Evolutionary conservation across 768 basidiomycete genomes (phyloP).

Genomic region (Rhodotorula paludigena): DNA sequence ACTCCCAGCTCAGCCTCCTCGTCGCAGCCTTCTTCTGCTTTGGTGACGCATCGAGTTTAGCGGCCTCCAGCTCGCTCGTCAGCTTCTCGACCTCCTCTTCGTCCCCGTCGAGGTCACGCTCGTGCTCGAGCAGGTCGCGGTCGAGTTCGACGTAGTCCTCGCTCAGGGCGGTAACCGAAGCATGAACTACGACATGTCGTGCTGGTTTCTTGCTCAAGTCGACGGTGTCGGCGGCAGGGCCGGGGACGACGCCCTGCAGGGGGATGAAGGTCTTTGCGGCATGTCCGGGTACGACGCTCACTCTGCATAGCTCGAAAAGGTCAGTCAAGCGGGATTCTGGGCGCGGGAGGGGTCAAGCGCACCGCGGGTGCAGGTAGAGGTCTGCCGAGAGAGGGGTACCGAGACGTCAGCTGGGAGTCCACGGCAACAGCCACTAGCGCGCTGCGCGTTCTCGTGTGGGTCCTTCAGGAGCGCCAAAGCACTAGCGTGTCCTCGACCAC

Average conservation of each 20-base stretch:
- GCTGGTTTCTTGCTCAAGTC: not conserved
- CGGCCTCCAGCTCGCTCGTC: conserved; percentile 24
- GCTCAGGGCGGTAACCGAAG: conserved; percentile 22
- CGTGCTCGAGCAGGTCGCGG: conserved; percentile 36
- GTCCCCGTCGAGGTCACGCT: conserved; percentile 26
- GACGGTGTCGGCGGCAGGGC: not conserved
- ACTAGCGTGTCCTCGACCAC: no score
- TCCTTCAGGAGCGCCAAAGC: no score
- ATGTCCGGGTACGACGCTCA: conserved; percentile 41
- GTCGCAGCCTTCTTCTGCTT: conserved; percentile 11
- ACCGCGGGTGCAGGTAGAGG: conserved; percentile 41
- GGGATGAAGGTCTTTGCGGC: conserved; percentile 41
- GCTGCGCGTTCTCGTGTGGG: no score
- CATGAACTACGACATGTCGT: conserved; percentile 37
- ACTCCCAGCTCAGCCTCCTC: conserved; percentile 35
- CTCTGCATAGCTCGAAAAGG: not conserved
- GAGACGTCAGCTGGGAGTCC: not conserved
- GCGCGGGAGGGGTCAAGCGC: not conserved
- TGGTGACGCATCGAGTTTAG: not conserved
- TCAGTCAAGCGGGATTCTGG: not conserved
- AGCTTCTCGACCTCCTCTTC: conserved; percentile 12
- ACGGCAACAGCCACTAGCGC: not conserved
- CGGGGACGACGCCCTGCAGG: conserved; percentile 28
- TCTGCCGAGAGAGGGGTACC: conserved; percentile 17
- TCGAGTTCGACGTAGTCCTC: conserved; percentile 40